phyloP scores from a whole-genome alignment of 1,139 yeast genomes.

The Protomyces lactucae-debilis region DNA sequence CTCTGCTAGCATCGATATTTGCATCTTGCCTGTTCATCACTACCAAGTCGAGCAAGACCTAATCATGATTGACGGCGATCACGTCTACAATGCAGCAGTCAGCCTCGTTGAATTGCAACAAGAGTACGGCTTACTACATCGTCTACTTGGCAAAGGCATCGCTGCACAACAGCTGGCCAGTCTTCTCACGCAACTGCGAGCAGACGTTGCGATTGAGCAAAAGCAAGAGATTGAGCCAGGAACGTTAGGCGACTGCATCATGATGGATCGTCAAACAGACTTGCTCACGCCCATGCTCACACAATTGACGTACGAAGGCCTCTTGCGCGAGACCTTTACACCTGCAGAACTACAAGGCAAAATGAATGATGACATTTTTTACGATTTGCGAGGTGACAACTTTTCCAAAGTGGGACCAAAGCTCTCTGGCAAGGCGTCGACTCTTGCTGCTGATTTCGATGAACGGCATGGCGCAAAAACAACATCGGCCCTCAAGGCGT shows the following conservation, averaged over 20 bases:
- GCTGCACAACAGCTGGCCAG: conserved; percentile 45
- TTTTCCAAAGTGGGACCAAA: conserved; percentile 75
- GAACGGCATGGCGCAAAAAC: conserved; percentile 55
- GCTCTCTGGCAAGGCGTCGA: conserved; percentile 65
- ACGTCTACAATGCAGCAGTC: conserved; percentile 43
- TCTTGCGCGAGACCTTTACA: conserved; percentile 66
- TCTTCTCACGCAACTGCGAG: conserved; percentile 36
- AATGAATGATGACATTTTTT: conserved; percentile 45
- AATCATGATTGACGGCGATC: conserved; percentile 38
- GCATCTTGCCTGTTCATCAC: conserved; percentile 40
- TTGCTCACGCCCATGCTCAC: conserved; percentile 63
- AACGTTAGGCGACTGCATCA: conserved; percentile 50
- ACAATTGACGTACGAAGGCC: conserved; percentile 77
- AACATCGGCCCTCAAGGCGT: conserved; percentile 61
- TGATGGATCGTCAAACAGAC: conserved; percentile 75
- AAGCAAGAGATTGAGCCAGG: conserved; percentile 23
- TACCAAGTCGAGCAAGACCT: conserved; percentile 39
- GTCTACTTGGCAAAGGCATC: conserved; percentile 49
- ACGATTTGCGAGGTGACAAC: conserved; percentile 58
- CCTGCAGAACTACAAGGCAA: conserved; percentile 44
- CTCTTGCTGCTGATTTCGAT: conserved; percentile 65
- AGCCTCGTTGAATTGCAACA: conserved; percentile 42
- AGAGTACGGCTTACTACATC: conserved; percentile 41
- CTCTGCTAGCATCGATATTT: conserved; percentile 40
- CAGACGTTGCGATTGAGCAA: conserved; percentile 31